phyloP scores from a whole-genome alignment of 2,329 filamentous ascomycete species.

The Coleophoma eucalyptorum region DNA sequence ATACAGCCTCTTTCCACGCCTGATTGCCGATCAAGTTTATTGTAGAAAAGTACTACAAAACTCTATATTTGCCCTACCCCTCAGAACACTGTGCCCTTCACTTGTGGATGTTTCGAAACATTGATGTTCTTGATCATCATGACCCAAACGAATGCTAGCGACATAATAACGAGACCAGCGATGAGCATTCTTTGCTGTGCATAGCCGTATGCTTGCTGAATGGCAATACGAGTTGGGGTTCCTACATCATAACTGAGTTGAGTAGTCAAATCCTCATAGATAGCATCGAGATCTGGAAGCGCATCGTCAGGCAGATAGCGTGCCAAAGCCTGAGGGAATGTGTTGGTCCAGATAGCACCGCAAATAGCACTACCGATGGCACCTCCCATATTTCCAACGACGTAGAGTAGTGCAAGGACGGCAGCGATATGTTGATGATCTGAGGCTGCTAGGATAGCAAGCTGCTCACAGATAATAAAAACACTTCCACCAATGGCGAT shows the following conservation, averaged over 20 bases:
- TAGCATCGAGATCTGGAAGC: slow-evolving; percentile 36
- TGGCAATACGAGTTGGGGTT: slow-evolving; percentile 39
- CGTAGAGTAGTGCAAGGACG: slow-evolving; percentile 54
- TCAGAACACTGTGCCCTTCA: slow-evolving; percentile 33
- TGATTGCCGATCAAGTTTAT: too few species aligned
- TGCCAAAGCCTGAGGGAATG: slow-evolving; percentile 48
- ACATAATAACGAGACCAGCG: slow-evolving; percentile 42
- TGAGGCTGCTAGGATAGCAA: slow-evolving; percentile 52
- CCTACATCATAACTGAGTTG: slow-evolving; percentile 48
- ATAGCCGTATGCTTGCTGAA: slow-evolving; percentile 54
- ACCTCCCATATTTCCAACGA: slow-evolving; percentile 56
- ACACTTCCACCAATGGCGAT: slow-evolving; percentile 53
- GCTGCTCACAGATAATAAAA: slow-evolving; percentile 53
- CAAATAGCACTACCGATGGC: slow-evolving; percentile 58
- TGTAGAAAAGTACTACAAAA: too few species aligned
- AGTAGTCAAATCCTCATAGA: slow-evolving; percentile 48
- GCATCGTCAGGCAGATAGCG: slow-evolving; percentile 44
- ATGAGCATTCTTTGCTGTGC: slow-evolving; percentile 47
- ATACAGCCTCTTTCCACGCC: too few species aligned
- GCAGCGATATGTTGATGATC: slow-evolving; percentile 57
- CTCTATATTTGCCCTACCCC: too few species aligned
- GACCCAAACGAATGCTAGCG: slow-evolving; percentile 34
- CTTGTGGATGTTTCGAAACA: slow-evolving; percentile 38
- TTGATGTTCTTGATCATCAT: slow-evolving; percentile 42
- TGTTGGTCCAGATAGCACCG: slow-evolving; percentile 61